Conservation (phyloP, 1,284 basidiomycete species). For the Apiotrichum sp. region DNA sequence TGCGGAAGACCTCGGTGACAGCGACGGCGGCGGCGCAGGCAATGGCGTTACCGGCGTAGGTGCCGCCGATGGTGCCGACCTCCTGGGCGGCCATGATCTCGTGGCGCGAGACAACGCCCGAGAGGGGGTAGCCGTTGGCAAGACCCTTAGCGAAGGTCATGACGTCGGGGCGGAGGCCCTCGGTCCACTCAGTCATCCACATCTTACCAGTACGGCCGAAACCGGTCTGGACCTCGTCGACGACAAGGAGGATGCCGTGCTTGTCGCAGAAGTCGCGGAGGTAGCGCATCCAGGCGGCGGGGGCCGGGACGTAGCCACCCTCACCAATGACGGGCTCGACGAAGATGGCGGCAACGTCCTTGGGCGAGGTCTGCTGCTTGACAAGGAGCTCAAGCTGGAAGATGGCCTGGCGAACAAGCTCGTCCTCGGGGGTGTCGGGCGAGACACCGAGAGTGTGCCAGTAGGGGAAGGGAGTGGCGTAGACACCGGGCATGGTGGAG, state of each 20-base stretch:
- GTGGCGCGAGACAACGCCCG: constrained; percentile 72
- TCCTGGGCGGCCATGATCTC: constrained; percentile 74
- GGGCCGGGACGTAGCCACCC: constrained; percentile 85
- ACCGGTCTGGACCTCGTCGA: constrained; percentile 88
- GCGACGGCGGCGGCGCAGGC: constrained; percentile 81
- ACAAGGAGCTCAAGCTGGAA: constrained; percentile 79
- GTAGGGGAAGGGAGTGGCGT: constrained; percentile 78
- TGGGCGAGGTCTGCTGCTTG: constrained; percentile 73
- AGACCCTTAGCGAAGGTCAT: constrained; percentile 76
- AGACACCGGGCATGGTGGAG: constrained; percentile 58
- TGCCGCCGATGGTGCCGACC: constrained; percentile 86
- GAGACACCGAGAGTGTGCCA: constrained; percentile 79
- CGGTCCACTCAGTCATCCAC: constrained; percentile 63
- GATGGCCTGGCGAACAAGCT: constrained; percentile 63
- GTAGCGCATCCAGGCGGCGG: constrained; percentile 69
- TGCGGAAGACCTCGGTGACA: constrained; percentile 66
- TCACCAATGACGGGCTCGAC: constrained; percentile 90
- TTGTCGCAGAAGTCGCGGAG: constrained; percentile 79
- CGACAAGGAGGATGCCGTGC: constrained; percentile 68
- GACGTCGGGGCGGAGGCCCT: constrained; percentile 77
- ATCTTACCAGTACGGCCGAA: constrained; percentile 84
- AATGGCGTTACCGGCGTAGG: constrained; percentile 84
- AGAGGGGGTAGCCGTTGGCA: constrained; percentile 69
- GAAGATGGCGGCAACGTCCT: constrained; percentile 85
- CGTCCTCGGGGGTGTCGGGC: constrained; percentile 58